A percentile compares a stretch with the other conserved stretches of the same genome.
These are phyloP conservation scores for Apiospora koreana DNA, from an alignment of 2,329 filamentous ascomycete species.

Conservation along the genomic window DNA sequence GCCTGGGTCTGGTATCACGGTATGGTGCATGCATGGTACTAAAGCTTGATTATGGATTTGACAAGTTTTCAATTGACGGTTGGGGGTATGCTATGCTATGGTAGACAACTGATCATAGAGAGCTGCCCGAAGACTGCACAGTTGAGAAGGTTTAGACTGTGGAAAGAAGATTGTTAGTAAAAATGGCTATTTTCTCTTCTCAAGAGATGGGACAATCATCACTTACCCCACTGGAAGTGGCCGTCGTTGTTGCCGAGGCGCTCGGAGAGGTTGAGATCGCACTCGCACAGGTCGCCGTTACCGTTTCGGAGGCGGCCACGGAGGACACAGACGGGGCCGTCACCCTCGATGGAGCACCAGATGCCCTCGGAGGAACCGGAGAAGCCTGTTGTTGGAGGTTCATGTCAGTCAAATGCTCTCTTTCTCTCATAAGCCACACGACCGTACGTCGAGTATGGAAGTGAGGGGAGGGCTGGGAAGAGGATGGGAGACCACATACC, in stretches of 20 bases:
- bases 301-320: conserved; percentile 46
- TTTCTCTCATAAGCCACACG: background rate
- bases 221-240: conserved; percentile 29
- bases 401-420: background rate
- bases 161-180: background rate
- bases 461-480: background rate
- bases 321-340: conserved; percentile 50
- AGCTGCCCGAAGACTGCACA: background rate
- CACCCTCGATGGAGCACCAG: conserved; percentile 51
- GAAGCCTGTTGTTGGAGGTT: conserved; percentile 37
- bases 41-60: background rate
- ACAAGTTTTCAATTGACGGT: conserved; percentile 2
- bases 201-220: background rate
- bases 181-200: background rate
- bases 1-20: background rate
- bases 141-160: background rate
- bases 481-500: conserved; percentile 10
- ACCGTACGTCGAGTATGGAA: too few relatives aligned
- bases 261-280: conserved; percentile 58
- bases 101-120: background rate
- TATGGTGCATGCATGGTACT: background rate
- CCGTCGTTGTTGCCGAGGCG: conserved; percentile 55
- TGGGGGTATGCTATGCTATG: background rate
- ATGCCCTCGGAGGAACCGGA: conserved; percentile 47
- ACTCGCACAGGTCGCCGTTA: conserved; percentile 41